phyloP scores from a whole-genome alignment of 1,284 basidiomycete genomes.

The Papiliotrema terrestris region DNA sequence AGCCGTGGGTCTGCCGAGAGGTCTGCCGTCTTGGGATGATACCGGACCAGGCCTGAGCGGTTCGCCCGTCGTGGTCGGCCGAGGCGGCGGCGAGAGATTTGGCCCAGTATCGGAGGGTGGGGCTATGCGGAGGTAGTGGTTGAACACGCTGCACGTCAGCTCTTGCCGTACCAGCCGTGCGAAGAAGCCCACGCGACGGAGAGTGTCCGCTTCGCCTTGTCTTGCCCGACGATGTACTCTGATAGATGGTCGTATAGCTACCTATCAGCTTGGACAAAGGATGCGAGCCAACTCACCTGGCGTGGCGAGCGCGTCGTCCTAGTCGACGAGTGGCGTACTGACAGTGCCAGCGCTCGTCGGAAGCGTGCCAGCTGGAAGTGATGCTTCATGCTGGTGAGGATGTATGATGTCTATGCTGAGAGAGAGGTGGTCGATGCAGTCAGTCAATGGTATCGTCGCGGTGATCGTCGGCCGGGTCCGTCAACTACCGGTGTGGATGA shows the following conservation, averaged over 20 bases:
- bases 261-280: background rate
- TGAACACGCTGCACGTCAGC: conserved; percentile 68
- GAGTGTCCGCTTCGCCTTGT: conserved; percentile 84
- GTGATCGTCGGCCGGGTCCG: no score
- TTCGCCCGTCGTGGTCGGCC: background rate
- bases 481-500: no score
- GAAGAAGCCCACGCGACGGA: conserved; percentile 70
- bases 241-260: conserved; percentile 83
- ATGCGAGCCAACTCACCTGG: conserved; percentile 1
- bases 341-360: background rate
- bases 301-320: conserved; percentile 1
- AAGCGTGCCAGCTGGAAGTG: background rate
- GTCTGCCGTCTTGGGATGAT: background rate
- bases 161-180: background rate
- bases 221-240: conserved; percentile 88
- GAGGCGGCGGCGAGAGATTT: background rate
- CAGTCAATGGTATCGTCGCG: conserved; percentile 4
- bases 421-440: background rate
- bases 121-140: conserved; percentile 73
- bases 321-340: background rate
- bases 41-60: no score
- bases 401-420: no score
- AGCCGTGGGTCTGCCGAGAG: background rate
- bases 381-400: background rate
- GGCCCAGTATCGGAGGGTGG: conserved; percentile 58